Conservation (phyloP, 108 stramenopile species). For the Cyclotella atomus region DNA sequence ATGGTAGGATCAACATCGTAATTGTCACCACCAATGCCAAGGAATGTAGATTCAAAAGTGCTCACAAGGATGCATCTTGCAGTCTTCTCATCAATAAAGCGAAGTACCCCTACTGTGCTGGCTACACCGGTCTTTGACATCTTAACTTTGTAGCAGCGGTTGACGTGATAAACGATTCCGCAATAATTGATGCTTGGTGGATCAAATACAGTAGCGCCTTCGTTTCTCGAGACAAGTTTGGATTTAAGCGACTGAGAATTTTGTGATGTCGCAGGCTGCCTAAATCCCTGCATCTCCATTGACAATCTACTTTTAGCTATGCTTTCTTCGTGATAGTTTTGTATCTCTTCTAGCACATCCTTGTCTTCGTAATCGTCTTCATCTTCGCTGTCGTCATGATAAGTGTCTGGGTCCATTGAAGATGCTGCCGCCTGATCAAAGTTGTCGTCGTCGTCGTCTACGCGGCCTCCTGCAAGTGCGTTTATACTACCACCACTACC, state of each 20-base stretch:
- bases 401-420: neutral
- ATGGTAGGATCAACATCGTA: constrained; percentile 3
- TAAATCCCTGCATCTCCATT: constrained; percentile 35
- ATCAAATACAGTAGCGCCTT: neutral
- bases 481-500: neutral
- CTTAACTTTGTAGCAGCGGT: constrained; percentile 17
- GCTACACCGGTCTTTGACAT: constrained; percentile 17
- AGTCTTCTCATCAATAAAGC: constrained; percentile 13
- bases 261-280: neutral
- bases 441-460: neutral
- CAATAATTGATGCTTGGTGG: neutral
- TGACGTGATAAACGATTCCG: neutral
- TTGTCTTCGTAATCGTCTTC: constrained; percentile 10
- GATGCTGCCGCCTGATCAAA: neutral
- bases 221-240: neutral
- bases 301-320: constrained; percentile 12
- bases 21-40: constrained; percentile 39
- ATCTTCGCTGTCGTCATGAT: too few relatives aligned
- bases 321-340: constrained; percentile 15
- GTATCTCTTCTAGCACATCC: constrained; percentile 1
- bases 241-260: constrained; percentile 19
- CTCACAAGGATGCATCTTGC: constrained; percentile 34
- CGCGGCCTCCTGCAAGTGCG: neutral
- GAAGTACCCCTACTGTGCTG: constrained; percentile 29
- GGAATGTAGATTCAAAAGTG: constrained; percentile 33